Percentiles rank a stretch among this genome's conserved stretches.
Evolutionary conservation across 306 rosid species (phyloP).

Genomic region (Cicer bijugum): DNA sequence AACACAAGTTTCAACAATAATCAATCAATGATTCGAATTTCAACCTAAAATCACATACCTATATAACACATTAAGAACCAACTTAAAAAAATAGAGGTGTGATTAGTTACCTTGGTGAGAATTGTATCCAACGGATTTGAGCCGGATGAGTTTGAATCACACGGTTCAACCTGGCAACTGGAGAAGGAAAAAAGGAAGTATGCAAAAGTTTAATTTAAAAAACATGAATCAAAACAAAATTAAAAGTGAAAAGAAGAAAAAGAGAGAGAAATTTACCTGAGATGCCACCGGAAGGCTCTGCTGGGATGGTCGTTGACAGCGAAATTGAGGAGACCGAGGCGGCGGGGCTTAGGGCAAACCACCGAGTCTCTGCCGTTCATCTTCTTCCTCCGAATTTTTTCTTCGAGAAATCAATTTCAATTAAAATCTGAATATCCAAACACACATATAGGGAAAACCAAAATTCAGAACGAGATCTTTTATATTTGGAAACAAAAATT

Average conservation of each 20-base stretch:
- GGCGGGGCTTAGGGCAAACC: constrained; percentile 95
- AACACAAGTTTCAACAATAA: background rate
- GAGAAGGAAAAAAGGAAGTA: constrained; percentile 1
- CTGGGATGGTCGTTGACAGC: constrained; percentile 57
- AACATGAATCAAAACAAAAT: constrained; percentile 17
- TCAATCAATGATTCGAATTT: background rate
- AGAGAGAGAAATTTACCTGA: constrained; percentile 50
- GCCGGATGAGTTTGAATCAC: constrained; percentile 63
- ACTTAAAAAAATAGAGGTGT: background rate
- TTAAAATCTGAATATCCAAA: constrained; percentile 43
- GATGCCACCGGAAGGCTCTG: constrained; percentile 66
- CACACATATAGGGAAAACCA: background rate
- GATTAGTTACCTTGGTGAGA: constrained; percentile 66
- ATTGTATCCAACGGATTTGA: constrained; percentile 68
- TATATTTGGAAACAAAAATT: background rate
- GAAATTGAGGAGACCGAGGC: constrained; percentile 59
- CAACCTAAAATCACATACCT: background rate
- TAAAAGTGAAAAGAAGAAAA: background rate
- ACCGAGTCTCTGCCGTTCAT: constrained; percentile 55
- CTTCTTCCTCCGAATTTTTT: constrained; percentile 70
- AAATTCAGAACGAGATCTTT: background rate
- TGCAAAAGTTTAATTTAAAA: background rate
- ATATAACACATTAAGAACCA: background rate
- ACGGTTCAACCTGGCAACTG: constrained; percentile 74
- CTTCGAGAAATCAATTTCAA: constrained; percentile 21